Percentiles rank a stretch among this genome's conserved stretches.
Conservation (phyloP, 495 filamentous ascomycete genomes). For the Lasiosphaeriaceae sp. region DNA sequence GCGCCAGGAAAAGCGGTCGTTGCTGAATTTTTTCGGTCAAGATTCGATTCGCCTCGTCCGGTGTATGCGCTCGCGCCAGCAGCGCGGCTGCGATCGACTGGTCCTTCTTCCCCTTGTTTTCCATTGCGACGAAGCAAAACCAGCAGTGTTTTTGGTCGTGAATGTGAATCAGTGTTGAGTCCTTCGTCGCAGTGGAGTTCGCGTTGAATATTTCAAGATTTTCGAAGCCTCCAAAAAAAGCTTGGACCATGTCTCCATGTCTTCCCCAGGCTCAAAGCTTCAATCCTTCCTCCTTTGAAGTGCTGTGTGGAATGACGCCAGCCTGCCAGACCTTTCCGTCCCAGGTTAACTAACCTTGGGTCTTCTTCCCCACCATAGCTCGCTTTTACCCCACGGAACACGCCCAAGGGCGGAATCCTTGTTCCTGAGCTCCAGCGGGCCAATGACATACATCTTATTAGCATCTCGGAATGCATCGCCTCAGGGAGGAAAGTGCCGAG, state of each 20-base stretch:
- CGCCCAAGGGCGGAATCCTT: neutral
- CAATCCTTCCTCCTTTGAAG: too few relatives aligned
- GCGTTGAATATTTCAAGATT: neutral
- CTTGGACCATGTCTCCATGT: too few relatives aligned
- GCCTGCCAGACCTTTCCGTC: slow-evolving; percentile 1
- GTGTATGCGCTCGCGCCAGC: slow-evolving; percentile 69
- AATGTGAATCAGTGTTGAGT: neutral
- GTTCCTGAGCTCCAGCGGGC: neutral
- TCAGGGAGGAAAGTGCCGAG: neutral
- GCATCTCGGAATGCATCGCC: neutral
- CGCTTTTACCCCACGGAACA: neutral
- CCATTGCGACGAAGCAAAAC: neutral
- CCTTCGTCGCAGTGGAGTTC: neutral
- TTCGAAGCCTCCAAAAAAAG: neutral
- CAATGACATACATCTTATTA: neutral
- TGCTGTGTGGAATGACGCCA: neutral
- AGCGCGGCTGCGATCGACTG: slow-evolving; percentile 59
- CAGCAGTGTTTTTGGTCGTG: neutral
- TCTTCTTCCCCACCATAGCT: slow-evolving; percentile 9
- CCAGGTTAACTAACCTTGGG: slow-evolving; percentile 13
- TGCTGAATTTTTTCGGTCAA: slow-evolving; percentile 77
- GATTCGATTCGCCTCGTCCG: slow-evolving; percentile 62
- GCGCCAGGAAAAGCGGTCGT: slow-evolving; percentile 74
- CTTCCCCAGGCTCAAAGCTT: too few relatives aligned
- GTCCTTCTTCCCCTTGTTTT: slow-evolving; percentile 10